Evolutionary conservation across 345 rosid genomes (phyloP).

Genomic region (Streptanthus diversifolius): DNA sequence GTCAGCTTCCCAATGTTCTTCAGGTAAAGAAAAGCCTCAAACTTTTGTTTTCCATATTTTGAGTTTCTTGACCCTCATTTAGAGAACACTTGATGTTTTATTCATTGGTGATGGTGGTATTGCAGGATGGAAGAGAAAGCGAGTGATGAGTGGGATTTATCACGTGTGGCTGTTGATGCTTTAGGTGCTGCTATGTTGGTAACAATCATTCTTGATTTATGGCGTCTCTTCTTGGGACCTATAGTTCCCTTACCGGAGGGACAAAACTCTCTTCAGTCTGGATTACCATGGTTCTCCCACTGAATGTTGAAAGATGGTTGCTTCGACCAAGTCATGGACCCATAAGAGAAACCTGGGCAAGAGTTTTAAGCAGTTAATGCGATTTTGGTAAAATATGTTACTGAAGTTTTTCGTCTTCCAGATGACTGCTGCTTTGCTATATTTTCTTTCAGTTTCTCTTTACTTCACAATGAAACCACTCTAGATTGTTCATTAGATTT

Average conservation of each 20-base stretch:
- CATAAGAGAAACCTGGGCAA: not conserved
- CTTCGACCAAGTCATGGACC: slow-evolving; percentile 2
- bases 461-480: not conserved
- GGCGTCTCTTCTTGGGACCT: slow-evolving; percentile 94
- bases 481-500: no score
- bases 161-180: slow-evolving; percentile 84
- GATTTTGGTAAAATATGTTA: not conserved
- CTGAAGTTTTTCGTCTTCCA: not conserved
- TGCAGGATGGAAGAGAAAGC: slow-evolving; percentile 89
- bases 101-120: not conserved
- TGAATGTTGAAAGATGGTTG: slow-evolving; percentile 10
- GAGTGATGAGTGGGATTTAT: slow-evolving; percentile 68
- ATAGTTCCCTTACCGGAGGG: slow-evolving; percentile 56
- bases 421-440: not conserved
- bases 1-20: slow-evolving; percentile 98
- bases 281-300: slow-evolving; percentile 75
- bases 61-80: not conserved
- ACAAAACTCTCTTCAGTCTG: slow-evolving; percentile 58
- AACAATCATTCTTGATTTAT: slow-evolving; percentile 83
- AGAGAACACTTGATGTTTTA: not conserved
- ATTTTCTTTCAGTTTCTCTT: not conserved
- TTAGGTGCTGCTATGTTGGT: slow-evolving; percentile 96
- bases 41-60: not conserved
- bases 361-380: not conserved
- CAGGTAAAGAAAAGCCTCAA: slow-evolving; percentile 50